Base-by-base conservation (phyloP, 345 rosid species). In the Erysimum cheiranthoides region DNA sequence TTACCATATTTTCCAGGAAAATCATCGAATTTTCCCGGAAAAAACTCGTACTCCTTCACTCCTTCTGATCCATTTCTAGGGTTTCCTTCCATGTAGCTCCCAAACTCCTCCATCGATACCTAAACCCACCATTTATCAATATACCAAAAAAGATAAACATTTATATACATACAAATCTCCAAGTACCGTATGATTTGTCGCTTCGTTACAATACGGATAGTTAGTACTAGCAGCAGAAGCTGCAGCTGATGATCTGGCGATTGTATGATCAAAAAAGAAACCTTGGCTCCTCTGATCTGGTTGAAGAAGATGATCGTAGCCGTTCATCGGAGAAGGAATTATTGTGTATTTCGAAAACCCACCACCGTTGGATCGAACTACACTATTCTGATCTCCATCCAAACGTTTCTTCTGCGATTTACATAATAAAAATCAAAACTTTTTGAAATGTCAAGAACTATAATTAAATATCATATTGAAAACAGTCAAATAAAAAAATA, bases 31-130 rank as follows among this genome's bases (percentile, higher is more conserved):
- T 79, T 85, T 50, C 82, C 85, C 3, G 97, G 93, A 38, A 93
- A 90, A 52, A 93, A 87, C 52, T 93, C 93, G 64, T 89, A 83
- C 77, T 88, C 96, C 86, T 81, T 79, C 9, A 84, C 60, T 18
- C 36, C 46, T 65, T 60, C 74, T 36, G 76, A 65, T 21, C 78
- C 83, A 57, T 17, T 45, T 76, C 59, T 54, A 73, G 87, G 61
- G 76, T 68, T 69, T 54, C 73, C 85, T 53, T 82, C 78, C 72
- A 78, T 75, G 76, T 80, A 82, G 27, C 77, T 40, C 47, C 81
- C 77, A 66, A 40, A 66, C n/a, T 42, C 69, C 40, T 72, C 77
- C 58, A 32, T 59, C 9, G 77, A 58, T 66, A 47, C 77, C 81
- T 78, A 27, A 51, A 25, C 28, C 36, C 52, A 64, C 18, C 32